These are phyloP conservation scores for Suillus placidus DNA, from an alignment of 768 basidiomycete genomes.

Conservation along the genomic window DNA sequence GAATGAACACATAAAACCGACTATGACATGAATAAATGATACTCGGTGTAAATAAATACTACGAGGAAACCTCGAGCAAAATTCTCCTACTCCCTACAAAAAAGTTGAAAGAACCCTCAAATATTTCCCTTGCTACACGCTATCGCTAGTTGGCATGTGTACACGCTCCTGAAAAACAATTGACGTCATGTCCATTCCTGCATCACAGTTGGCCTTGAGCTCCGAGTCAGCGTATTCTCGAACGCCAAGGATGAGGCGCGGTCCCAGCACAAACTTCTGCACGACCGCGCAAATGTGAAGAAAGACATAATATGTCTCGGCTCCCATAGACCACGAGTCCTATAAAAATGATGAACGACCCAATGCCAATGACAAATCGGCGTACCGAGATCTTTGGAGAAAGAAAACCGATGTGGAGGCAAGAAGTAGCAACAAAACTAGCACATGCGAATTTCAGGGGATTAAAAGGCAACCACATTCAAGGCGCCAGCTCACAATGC, in stretches of 20 bases:
- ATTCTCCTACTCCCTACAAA: background rate
- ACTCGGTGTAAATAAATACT: background rate
- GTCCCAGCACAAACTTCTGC: slow-evolving; percentile 2
- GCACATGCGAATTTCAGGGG: background rate
- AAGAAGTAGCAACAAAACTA: background rate
- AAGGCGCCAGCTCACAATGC: background rate
- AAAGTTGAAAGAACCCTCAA: background rate
- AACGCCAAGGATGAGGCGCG: background rate
- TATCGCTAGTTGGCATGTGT: background rate
- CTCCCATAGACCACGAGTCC: background rate
- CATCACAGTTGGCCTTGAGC: background rate
- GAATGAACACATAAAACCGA: too few relatives aligned
- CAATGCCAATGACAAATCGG: background rate
- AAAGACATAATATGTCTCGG: background rate
- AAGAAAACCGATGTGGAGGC: background rate
- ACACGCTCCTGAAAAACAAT: background rate
- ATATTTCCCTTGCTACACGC: background rate
- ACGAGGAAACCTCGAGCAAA: background rate
- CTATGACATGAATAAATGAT: background rate
- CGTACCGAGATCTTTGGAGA: background rate
- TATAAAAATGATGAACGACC: background rate
- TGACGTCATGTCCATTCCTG: background rate
- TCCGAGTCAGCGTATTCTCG: background rate
- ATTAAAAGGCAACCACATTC: background rate
- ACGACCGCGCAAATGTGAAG: background rate